phyloP scores from a whole-genome alignment of 2,329 filamentous ascomycete genomes.

The Aspergillus sp. region DNA sequence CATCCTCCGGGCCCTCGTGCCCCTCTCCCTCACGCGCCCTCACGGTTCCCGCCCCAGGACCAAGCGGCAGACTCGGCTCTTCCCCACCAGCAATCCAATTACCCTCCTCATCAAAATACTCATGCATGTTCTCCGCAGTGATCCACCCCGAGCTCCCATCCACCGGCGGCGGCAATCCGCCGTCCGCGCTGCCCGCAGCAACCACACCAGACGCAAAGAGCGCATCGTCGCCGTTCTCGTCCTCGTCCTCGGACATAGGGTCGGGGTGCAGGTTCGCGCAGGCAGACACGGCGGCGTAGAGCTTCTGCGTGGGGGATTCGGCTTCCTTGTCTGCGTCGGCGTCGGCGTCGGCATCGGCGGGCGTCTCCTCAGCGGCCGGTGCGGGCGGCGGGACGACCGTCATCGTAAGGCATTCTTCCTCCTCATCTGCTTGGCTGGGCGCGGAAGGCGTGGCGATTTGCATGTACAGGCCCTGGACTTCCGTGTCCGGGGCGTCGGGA shows the following conservation, averaged over 20 bases:
- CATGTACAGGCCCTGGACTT: slow-evolving; percentile 48
- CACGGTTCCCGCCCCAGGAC: slow-evolving; percentile 64
- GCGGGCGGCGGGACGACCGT: slow-evolving; percentile 40
- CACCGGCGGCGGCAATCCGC: slow-evolving; percentile 46
- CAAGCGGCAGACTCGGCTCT: slow-evolving; percentile 35
- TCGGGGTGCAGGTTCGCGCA: slow-evolving; percentile 51
- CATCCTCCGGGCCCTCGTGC: slow-evolving; percentile 34
- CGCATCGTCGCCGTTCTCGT: slow-evolving; percentile 28
- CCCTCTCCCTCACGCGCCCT: slow-evolving; percentile 51
- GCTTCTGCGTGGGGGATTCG: slow-evolving; percentile 37
- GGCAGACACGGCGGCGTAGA: slow-evolving; percentile 46
- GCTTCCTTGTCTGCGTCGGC: slow-evolving; percentile 25
- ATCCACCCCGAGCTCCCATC: slow-evolving; percentile 56
- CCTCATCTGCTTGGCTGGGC: slow-evolving; percentile 32
- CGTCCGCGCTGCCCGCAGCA: slow-evolving; percentile 31
- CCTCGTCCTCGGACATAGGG: slow-evolving; percentile 35
- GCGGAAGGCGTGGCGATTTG: slow-evolving; percentile 37
- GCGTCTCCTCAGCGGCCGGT: slow-evolving; percentile 15
- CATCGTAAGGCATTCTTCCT: slow-evolving; percentile 42
- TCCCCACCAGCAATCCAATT: slow-evolving; percentile 66
- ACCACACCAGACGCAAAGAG: slow-evolving; percentile 35
- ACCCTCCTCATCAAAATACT: slow-evolving; percentile 78
- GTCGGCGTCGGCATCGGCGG: slow-evolving; percentile 1
- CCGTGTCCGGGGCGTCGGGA: slow-evolving; percentile 24
- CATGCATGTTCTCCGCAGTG: slow-evolving; percentile 83